A percentile compares a stretch with the other conserved stretches of the same genome.
Evolutionary conservation across 768 basidiomycete species (phyloP).

Genomic region (Lactarius quietus): DNA sequence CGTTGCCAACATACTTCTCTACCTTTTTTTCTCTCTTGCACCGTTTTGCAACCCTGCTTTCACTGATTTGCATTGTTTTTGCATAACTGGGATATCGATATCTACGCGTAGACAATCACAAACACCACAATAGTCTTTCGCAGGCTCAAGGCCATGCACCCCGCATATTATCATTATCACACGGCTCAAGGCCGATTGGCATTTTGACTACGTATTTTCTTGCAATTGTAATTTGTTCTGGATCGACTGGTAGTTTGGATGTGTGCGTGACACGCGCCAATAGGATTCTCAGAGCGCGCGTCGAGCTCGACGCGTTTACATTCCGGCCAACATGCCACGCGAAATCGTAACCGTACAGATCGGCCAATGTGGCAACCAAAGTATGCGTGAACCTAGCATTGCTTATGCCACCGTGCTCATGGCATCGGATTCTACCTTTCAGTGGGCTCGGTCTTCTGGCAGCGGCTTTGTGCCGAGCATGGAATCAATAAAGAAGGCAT

Average conservation of each 20-base stretch:
- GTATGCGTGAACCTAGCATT: constrained; percentile 38
- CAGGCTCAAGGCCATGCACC: constrained; percentile 26
- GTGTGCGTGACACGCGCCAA: neutral
- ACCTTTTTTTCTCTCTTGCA: constrained; percentile 3
- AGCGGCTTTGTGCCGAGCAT: constrained; percentile 96
- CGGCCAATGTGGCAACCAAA: constrained; percentile 92
- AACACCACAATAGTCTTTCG: constrained; percentile 12
- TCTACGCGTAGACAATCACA: constrained; percentile 21
- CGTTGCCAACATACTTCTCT: neutral
- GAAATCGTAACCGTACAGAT: constrained; percentile 83
- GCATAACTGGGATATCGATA: constrained; percentile 22
- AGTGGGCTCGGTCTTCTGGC: constrained; percentile 99
- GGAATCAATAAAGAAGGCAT: constrained; percentile 95
- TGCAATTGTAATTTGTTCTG: constrained; percentile 21
- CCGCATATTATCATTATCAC: constrained; percentile 27
- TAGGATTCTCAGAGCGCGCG: neutral
- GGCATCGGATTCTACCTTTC: constrained; percentile 13
- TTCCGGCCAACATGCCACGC: constrained; percentile 54
- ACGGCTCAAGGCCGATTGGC: constrained; percentile 26
- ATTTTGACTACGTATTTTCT: constrained; percentile 22
- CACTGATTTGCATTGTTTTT: constrained; percentile 15
- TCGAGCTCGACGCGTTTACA: neutral
- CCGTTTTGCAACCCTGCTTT: constrained; percentile 13
- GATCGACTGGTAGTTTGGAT: neutral
- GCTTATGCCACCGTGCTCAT: constrained; percentile 22